Conservation (phyloP, 2,329 filamentous ascomycete species). For the Thyridium curvatum region DNA sequence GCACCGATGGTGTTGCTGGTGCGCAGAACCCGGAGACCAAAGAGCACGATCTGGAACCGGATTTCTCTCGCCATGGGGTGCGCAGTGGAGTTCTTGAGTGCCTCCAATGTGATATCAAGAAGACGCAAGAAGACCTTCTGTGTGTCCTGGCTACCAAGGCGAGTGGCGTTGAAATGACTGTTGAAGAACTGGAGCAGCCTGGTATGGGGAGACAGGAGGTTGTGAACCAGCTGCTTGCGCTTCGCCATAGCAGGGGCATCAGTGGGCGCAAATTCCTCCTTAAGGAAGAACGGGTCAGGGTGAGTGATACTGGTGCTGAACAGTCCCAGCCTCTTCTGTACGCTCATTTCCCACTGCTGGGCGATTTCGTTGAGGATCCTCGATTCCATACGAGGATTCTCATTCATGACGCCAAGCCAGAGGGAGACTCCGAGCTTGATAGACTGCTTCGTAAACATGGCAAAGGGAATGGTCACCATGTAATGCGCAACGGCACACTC, state of each 20-base stretch:
- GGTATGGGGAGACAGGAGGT: slow-evolving; percentile 80
- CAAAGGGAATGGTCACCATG: slow-evolving; percentile 87
- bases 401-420: slow-evolving; percentile 95
- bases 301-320: slow-evolving; percentile 71
- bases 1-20: slow-evolving; percentile 61
- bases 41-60: slow-evolving; percentile 82
- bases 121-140: slow-evolving; percentile 78
- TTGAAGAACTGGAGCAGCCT: slow-evolving; percentile 81
- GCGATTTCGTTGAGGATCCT: slow-evolving; percentile 81
- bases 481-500: slow-evolving; percentile 78
- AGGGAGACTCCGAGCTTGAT: slow-evolving; percentile 93
- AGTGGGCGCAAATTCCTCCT: slow-evolving; percentile 87
- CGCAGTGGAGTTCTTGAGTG: slow-evolving; percentile 60
- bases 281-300: slow-evolving; percentile 82
- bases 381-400: slow-evolving; percentile 83
- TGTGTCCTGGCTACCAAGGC: slow-evolving; percentile 76
- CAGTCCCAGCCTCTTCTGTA: slow-evolving; percentile 70
- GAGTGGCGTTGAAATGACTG: slow-evolving; percentile 90
- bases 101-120: slow-evolving; percentile 70
- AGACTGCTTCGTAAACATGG: slow-evolving; percentile 87
- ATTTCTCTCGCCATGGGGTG: slow-evolving; percentile 89
- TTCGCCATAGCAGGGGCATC: slow-evolving; percentile 70
- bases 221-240: slow-evolving; percentile 72
- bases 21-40: slow-evolving; percentile 72
- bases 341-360: slow-evolving; percentile 83